A percentile compares a stretch with the other conserved stretches of the same genome.
phyloP scores from a whole-genome alignment of 768 basidiomycete species.

The Mycena rebaudengoi region DNA sequence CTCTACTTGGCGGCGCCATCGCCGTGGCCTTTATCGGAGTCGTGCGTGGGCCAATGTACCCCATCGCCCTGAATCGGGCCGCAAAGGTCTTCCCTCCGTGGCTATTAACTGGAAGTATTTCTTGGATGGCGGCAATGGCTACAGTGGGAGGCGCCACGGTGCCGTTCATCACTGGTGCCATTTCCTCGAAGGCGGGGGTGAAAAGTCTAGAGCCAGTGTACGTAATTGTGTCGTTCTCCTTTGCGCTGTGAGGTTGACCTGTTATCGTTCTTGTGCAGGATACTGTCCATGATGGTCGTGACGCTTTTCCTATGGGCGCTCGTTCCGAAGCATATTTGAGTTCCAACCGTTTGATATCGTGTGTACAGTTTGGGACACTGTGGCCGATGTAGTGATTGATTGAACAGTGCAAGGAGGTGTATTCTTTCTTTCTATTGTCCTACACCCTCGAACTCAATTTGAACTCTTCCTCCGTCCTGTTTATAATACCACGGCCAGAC shows the following conservation, averaged over 20 bases:
- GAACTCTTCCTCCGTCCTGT: too few relatives aligned
- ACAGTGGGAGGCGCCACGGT: slow-evolving; percentile 59
- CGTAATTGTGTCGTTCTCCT: background rate
- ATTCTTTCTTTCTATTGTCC: too few relatives aligned
- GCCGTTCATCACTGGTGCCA: slow-evolving; percentile 59
- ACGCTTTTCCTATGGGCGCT: slow-evolving; percentile 52
- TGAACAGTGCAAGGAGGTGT: too few relatives aligned
- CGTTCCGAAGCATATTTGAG: slow-evolving; percentile 40
- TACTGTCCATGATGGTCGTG: slow-evolving; percentile 51
- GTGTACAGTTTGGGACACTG: too few relatives aligned
- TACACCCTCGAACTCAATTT: too few relatives aligned
- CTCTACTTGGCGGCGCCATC: slow-evolving; percentile 56
- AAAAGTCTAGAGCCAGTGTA: slow-evolving; percentile 59
- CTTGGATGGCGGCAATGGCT: slow-evolving; percentile 62
- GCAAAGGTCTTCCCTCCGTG: slow-evolving; percentile 61
- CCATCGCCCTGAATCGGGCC: slow-evolving; percentile 61
- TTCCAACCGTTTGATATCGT: too few relatives aligned
- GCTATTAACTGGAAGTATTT: slow-evolving; percentile 53
- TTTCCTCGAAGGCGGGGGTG: slow-evolving; percentile 54
- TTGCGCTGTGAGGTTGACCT: background rate
- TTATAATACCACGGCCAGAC: too few relatives aligned
- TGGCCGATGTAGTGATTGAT: too few relatives aligned
- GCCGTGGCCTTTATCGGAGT: slow-evolving; percentile 57
- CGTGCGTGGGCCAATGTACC: slow-evolving; percentile 64
- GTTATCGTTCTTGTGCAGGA: slow-evolving; percentile 21